Base-by-base conservation (phyloP, 371 early-diverging fungal species). In the Apophysomyces ossiformis region DNA sequence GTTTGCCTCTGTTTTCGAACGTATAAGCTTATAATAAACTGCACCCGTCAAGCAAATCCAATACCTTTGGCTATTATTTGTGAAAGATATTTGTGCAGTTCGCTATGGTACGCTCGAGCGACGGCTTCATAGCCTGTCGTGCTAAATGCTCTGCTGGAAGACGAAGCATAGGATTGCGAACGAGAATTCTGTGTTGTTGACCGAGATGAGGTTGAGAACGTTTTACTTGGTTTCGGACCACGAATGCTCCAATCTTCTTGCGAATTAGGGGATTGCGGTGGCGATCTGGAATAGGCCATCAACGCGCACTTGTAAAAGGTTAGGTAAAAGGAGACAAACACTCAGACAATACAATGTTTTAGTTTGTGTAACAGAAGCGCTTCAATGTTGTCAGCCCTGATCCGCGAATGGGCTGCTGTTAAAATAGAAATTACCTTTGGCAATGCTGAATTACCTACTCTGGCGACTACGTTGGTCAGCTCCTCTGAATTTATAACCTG, bases 41-140 rank as follows among this genome's bases (percentile, higher is more conserved):
- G 13, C 13, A 13, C 8, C 46, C 16, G 16, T 18, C 46, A 45
- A 13, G 46, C 46, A 16, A 47, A 37, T 0, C 45, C 1, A 50
- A 32, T 75, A 83, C 83, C 83, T 80, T 73, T 75, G 36, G 74
- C 65, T n/a, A 83, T 50, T 7, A 78, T 56, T 4, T 58, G 37
- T 6, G 62, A 37, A 11, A 83, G 67, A 44, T 77, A 81, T 64
- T 64, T 74, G 43, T 74, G 66, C 4, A 83, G 67, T 46, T 83
- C 81, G 21, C 43, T 56, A 74, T 76, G 73, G 56, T 79, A 81
- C 36, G 71, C 71, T 16, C 75, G 76, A 26, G 83, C 83, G 18
- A 73, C 68, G 13, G 73, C 56, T 46, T 80, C 79, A 38, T 78
- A 74, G 0, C 63, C 47, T 45, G 82, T 68, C 37, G 64, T 61